Evolutionary conservation across 2,329 filamentous ascomycete species (phyloP), one percentile per base, ranked within the genome.

Genomic region (Dothistroma pini): DNA sequence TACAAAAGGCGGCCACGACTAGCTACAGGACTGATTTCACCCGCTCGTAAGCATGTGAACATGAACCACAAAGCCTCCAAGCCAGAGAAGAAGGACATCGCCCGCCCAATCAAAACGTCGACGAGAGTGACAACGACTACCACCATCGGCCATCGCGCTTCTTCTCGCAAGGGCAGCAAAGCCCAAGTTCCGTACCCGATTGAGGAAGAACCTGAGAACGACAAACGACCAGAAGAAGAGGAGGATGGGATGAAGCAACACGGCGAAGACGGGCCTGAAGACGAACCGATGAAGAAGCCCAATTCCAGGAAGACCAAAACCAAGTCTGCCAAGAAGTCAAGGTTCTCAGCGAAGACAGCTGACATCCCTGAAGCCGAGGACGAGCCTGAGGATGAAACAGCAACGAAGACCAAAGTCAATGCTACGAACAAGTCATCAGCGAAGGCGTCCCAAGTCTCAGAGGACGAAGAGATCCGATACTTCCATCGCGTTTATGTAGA

Each of bases 401-500:
- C 14, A 38, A 11, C 34, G 34, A 38, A 11, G 14, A 11, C 34
- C 34, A 38, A 38, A 38, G 10, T 7, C 9, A 38, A 38, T 6
- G 25, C 25, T 6, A 29, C 25, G 25, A 29, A 29, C 6, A 29
- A 29, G 25, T 29, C 25, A 7, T 38, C 34, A 38, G 9, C 3
- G 34, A 38, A 38, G 14, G 34, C 34, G 34, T 3, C 34, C 34
- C 25, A 29, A 29, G 25, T 29, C 38, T 16, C 12, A 3, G 51
- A 51, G 14, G 59, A 62, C 16, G 54, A 57, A 2, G 38, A 44
- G 7, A 57, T 12, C 8, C 38, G 49, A 48, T 56, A 66, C 1
- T 63, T 64, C 21, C 54, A 62, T 57, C 71, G 69, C 50, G 61
- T 49, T 7, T 69, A 67, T 51, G 65, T 68, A 10, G n/a, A 58